Conservation (phyloP, 768 basidiomycete species). For the Austroboletus eburneus region DNA sequence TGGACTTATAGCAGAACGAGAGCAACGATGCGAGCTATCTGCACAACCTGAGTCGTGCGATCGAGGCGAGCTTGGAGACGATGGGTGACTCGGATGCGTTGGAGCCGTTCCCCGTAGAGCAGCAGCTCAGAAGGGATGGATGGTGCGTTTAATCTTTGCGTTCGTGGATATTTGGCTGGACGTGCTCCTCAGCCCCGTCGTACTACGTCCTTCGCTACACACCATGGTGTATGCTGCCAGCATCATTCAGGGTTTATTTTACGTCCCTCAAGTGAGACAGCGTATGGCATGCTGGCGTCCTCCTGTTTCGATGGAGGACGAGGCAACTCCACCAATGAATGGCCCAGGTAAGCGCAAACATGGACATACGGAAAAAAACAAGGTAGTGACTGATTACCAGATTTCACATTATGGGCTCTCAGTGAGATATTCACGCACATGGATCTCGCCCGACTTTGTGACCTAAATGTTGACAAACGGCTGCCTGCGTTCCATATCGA, state of each 20-base stretch:
- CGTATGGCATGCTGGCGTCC: conserved; percentile 38
- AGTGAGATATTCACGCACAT: conserved; percentile 67
- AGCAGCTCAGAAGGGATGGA: conserved; percentile 51
- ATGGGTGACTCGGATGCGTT: conserved; percentile 47
- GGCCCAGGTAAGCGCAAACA: conserved; percentile 34
- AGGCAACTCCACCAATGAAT: conserved; percentile 24
- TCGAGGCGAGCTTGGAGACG: conserved; percentile 61
- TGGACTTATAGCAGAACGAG: conserved; percentile 27
- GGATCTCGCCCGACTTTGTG: conserved; percentile 58
- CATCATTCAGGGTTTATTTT: conserved; percentile 52
- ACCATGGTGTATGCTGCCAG: conserved; percentile 56
- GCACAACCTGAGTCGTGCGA: conserved; percentile 61
- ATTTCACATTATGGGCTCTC: conserved; percentile 48
- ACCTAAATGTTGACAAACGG: conserved; percentile 50
- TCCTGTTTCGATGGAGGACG: conserved; percentile 12
- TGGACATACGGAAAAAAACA: conserved; percentile 5
- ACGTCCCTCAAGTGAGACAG: conserved; percentile 65
- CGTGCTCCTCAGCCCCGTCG: conserved; percentile 52
- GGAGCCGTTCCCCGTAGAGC: conserved; percentile 49
- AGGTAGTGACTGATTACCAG: conserved; percentile 27
- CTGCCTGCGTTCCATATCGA: conserved; percentile 44
- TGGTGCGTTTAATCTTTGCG: conserved; percentile 40
- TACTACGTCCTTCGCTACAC: conserved; percentile 54
- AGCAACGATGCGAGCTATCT: conserved; percentile 48
- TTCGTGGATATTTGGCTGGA: conserved; percentile 1